A percentile compares a stretch with the other conserved stretches of the same genome.
phyloP scores from a whole-genome alignment of 495 filamentous ascomycete genomes.

The Glonium stellatum region DNA sequence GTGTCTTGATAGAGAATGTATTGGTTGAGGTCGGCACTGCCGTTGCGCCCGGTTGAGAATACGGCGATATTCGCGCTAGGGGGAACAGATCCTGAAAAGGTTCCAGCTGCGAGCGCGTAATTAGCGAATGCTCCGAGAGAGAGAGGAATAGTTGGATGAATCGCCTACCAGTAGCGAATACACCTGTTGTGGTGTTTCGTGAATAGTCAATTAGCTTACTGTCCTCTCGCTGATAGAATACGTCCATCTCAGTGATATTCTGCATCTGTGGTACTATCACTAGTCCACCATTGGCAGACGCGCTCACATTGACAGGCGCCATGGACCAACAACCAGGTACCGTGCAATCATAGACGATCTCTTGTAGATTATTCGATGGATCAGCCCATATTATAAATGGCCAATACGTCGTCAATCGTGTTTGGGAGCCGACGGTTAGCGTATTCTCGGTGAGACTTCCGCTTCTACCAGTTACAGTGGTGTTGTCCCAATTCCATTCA shows the following conservation, averaged over 20 bases:
- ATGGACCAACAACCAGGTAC: background rate
- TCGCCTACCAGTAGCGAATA: background rate
- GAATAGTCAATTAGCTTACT: background rate
- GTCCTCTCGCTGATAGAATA: slow-evolving; percentile 1
- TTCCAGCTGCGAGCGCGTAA: background rate
- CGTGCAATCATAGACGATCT: slow-evolving; percentile 5
- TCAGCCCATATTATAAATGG: slow-evolving; percentile 7
- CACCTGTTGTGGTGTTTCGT: background rate
- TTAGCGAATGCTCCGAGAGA: background rate
- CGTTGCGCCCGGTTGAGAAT: slow-evolving; percentile 9
- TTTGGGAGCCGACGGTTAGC: background rate
- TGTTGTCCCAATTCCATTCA: slow-evolving; percentile 1
- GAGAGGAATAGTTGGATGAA: background rate
- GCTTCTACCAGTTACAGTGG: background rate
- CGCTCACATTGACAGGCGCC: background rate
- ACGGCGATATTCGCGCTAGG: slow-evolving; percentile 11
- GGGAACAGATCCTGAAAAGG: slow-evolving; percentile 13
- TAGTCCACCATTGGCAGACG: background rate
- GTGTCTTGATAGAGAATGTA: slow-evolving; percentile 20
- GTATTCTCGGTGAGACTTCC: background rate
- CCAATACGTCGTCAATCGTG: slow-evolving; percentile 6
- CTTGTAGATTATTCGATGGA: background rate
- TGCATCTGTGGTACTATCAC: background rate
- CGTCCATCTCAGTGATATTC: background rate
- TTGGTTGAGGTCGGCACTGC: slow-evolving; percentile 7